Evolutionary conservation across 1,284 basidiomycete genomes (phyloP).

Genomic region (Thelephora terrestris): DNA sequence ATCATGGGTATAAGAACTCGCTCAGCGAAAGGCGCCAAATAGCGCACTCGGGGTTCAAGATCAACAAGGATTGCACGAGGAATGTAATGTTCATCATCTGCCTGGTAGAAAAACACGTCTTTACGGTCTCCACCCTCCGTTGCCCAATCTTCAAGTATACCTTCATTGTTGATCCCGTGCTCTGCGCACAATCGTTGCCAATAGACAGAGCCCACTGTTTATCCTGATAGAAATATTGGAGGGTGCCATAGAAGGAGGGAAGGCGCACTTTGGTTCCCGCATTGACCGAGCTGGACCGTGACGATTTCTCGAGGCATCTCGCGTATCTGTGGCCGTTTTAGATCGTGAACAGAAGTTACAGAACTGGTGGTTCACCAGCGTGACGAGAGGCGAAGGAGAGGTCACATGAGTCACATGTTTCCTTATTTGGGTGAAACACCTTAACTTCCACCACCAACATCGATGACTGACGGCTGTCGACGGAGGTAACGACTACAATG

Average conservation of each 20-base stretch:
- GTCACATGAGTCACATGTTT: neutral
- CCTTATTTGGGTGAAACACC: neutral
- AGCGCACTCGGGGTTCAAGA: constrained; percentile 86
- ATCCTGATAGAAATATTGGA: neutral
- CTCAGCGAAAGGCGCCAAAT: neutral
- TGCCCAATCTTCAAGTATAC: constrained; percentile 91
- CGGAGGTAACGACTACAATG: constrained; percentile 1
- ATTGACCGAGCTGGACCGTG: constrained; percentile 87
- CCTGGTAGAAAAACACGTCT: constrained; percentile 99
- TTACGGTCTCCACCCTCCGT: constrained; percentile 93
- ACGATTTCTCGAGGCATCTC: constrained; percentile 82
- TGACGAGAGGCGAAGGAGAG: constrained; percentile 10
- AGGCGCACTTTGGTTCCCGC: constrained; percentile 85
- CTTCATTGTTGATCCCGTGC: constrained; percentile 90
- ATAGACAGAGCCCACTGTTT: constrained; percentile 78
- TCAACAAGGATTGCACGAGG: constrained; percentile 95
- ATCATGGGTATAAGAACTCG: neutral
- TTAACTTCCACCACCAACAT: neutral
- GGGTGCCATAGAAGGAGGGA: neutral
- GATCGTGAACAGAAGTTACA: too few species aligned
- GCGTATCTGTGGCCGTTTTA: neutral
- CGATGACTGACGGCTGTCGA: neutral
- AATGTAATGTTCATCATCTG: constrained; percentile 99
- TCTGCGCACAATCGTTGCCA: constrained; percentile 96
- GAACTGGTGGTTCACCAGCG: constrained; percentile 2